Conservation (phyloP, 352 stramenopile genomes). For the Aphanomyces astaci region DNA sequence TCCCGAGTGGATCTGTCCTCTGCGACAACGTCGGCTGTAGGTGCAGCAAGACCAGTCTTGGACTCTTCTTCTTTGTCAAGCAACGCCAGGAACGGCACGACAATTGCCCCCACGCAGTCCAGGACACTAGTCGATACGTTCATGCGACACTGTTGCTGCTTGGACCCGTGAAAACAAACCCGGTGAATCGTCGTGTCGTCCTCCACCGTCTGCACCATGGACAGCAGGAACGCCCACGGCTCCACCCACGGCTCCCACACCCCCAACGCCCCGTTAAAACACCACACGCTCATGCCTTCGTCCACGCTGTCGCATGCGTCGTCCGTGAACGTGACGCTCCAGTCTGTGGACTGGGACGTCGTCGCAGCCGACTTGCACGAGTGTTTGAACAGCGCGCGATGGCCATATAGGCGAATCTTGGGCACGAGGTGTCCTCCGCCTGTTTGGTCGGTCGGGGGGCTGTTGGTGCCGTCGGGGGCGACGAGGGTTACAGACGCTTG, state of each 20-base stretch:
- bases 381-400: constrained; percentile 10
- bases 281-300: constrained; percentile 68
- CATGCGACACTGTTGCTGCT: constrained; percentile 28
- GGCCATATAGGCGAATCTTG: constrained; percentile 4
- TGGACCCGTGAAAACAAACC: constrained; percentile 10
- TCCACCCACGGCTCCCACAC: constrained; percentile 75
- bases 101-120: constrained; percentile 48
- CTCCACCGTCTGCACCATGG: background rate
- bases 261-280: constrained; percentile 63
- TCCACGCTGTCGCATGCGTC: constrained; percentile 30
- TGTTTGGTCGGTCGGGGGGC: too few relatives aligned
- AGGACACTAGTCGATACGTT: constrained; percentile 64
- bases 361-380: background rate
- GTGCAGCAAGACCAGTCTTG: too few relatives aligned
- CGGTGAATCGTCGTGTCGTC: constrained; percentile 20
- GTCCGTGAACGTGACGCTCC: constrained; percentile 7
- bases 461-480: background rate
- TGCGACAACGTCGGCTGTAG: too few relatives aligned
- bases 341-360: background rate
- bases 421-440: background rate
- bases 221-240: constrained; percentile 51
- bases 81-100: constrained; percentile 42
- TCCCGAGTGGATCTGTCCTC: too few relatives aligned
- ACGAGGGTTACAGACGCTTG: constrained; percentile 5
- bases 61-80: too few relatives aligned